A percentile compares a stretch with the other conserved stretches of the same genome.
phyloP scores from a whole-genome alignment of 305 asterid species.

The Fraxinus xanthoxyloides region DNA sequence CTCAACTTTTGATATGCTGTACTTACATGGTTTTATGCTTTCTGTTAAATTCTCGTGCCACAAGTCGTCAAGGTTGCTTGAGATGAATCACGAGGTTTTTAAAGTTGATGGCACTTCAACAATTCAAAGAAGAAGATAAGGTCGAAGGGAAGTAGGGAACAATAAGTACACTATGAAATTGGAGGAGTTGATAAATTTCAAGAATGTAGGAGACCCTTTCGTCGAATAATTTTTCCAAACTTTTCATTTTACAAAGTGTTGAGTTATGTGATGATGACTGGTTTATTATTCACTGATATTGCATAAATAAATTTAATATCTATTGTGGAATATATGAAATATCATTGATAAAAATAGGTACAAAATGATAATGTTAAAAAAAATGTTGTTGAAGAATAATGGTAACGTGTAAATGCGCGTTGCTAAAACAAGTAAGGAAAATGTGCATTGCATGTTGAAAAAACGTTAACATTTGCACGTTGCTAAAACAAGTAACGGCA shows the following conservation, averaged over 20 bases:
- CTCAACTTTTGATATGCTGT: background rate
- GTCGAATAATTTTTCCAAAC: conserved; percentile 13
- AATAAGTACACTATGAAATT: background rate
- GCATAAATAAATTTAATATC: no score
- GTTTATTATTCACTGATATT: background rate
- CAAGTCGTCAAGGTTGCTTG: background rate
- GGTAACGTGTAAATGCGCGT: no score
- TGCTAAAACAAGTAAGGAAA: no score
- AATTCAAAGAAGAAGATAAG: background rate
- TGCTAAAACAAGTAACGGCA: no score
- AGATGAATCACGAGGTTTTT: background rate
- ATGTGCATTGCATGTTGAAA: no score
- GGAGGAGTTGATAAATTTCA: conserved; percentile 20
- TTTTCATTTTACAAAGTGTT: background rate
- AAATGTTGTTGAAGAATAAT: no score
- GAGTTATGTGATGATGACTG: no score
- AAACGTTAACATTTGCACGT: no score
- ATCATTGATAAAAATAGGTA: no score
- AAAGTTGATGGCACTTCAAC: background rate
- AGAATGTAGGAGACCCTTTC: conserved; percentile 19
- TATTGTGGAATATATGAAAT: background rate
- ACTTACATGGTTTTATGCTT: no score
- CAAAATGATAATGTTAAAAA: no score
- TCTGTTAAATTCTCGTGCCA: no score
- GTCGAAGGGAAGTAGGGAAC: background rate